Evolutionary conservation across 2,329 filamentous ascomycete species (phyloP).

Genomic region (Aspergillus intermedius): DNA sequence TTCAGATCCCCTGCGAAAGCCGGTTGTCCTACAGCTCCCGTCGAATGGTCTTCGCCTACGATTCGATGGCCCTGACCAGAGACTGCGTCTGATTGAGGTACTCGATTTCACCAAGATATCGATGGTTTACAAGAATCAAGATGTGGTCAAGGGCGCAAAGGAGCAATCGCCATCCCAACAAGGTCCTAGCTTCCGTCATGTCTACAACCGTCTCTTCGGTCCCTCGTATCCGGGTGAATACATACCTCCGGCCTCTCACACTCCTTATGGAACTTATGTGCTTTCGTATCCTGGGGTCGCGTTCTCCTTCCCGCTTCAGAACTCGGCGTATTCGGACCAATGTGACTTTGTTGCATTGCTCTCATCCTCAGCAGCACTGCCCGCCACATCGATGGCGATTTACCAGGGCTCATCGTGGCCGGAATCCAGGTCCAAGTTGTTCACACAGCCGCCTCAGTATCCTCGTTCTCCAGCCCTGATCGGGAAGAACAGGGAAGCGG

Average conservation of each 20-base stretch:
- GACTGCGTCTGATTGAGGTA: constrained; percentile 83
- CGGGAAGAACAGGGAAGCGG: constrained; percentile 65
- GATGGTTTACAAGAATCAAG: constrained; percentile 73
- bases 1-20: constrained; percentile 65
- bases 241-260: constrained; percentile 55
- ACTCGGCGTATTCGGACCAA: constrained; percentile 64
- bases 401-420: constrained; percentile 90
- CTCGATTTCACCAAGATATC: constrained; percentile 80
- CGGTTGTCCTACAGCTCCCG: constrained; percentile 69
- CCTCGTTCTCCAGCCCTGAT: constrained; percentile 65
- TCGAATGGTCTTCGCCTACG: constrained; percentile 82
- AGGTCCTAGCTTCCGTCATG: constrained; percentile 76
- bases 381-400: constrained; percentile 80
- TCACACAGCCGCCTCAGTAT: constrained; percentile 66
- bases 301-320: constrained; percentile 77
- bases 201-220: constrained; percentile 89
- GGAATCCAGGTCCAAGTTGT: constrained; percentile 68
- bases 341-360: constrained; percentile 81
- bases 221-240: constrained; percentile 94
- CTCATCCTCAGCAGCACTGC: constrained; percentile 67
- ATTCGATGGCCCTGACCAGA: constrained; percentile 90
- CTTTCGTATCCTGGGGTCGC: constrained; percentile 92
- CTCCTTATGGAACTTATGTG: constrained; percentile 68
- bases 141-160: constrained; percentile 59
- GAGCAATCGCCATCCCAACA: constrained; percentile 30